Base-by-base conservation (phyloP, 129 eudicot species). In the Ambrosia trifida region DNA sequence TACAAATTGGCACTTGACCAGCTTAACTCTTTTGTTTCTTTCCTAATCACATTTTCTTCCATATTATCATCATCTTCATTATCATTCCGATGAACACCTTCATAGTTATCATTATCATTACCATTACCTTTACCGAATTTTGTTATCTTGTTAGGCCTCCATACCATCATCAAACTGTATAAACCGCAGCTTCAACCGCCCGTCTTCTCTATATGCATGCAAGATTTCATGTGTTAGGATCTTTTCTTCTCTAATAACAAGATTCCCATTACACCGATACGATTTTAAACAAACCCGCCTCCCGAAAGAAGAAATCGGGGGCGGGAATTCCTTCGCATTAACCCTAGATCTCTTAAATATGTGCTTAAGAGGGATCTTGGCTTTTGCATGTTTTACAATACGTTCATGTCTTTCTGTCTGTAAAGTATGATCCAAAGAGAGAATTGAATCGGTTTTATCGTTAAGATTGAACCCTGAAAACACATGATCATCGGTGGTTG, bases 301-400 rank as follows among this genome's bases (percentile, higher is more conserved):
- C 5, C 97, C 96, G 4, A 90, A 82, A 14, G 90, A 63, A 33
- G 99, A 86, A 33, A 94, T 94, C 2, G 99, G 99, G 6, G 99
- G 99, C 2, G 99, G 99, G 52, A 94, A 65, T 36, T 50, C 73
- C 58, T 63, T 73, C 5, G 78, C 80, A 14, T 52, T 64, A 8
- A 68, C 72, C 66, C 79, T 84, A 28, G 84, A 78, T 33, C 79
- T 76, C 79, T 72, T 87, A 24, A 24, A 24, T 24, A 24, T 24
- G 2, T 57, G 32, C 13, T 76, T 68, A 8, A 78, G 62, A 9
- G 12, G 45, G 28, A 46, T 32, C 50, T 75, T 80, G 1, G 54
- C 5, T 45, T 66, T 74, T 5, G 14, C 13, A 19, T 82, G 72
- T 60, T 72, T 61, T 9, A 31, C 11, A 13, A 54, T 56, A 17